Percentiles rank a stretch among this genome's conserved stretches.
These are phyloP conservation scores for Bolboschoenus planiculmis DNA, from an alignment of 176 grass and related monocot species.

Conservation along the genomic window DNA sequence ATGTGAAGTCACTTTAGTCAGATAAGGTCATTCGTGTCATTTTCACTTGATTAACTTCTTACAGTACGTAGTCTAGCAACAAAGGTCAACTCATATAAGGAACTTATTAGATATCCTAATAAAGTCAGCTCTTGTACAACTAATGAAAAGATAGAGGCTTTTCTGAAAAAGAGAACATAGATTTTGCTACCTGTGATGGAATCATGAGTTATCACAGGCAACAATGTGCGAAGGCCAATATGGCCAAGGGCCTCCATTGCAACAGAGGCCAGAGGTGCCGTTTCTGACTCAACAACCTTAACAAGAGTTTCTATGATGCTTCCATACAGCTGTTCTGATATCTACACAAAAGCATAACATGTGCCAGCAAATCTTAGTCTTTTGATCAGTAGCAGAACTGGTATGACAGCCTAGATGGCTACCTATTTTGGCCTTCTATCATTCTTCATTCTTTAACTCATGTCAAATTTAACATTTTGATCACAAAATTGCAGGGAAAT, in stretches of 20 bases:
- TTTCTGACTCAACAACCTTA: conserved; percentile 65
- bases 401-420: neutral
- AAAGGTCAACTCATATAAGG: neutral
- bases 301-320: conserved; percentile 55
- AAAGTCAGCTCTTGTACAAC: neutral
- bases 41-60: neutral
- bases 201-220: conserved; percentile 44
- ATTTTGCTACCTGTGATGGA: conserved; percentile 52
- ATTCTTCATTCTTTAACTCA: neutral
- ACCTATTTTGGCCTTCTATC: neutral
- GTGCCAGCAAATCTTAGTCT: neutral
- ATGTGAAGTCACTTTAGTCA: neutral
- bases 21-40: neutral
- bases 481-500: neutral
- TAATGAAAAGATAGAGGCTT: neutral
- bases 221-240: conserved; percentile 54
- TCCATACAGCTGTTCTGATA: conserved; percentile 48
- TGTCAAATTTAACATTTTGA: neutral
- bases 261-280: conserved; percentile 47
- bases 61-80: neutral
- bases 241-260: conserved; percentile 94
- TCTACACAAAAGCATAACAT: conserved; percentile 36
- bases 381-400: neutral
- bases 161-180: neutral
- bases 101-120: neutral